These are phyloP conservation scores for Cicer pinnatifidum DNA, from an alignment of 306 rosid species.

Conservation along the genomic window DNA sequence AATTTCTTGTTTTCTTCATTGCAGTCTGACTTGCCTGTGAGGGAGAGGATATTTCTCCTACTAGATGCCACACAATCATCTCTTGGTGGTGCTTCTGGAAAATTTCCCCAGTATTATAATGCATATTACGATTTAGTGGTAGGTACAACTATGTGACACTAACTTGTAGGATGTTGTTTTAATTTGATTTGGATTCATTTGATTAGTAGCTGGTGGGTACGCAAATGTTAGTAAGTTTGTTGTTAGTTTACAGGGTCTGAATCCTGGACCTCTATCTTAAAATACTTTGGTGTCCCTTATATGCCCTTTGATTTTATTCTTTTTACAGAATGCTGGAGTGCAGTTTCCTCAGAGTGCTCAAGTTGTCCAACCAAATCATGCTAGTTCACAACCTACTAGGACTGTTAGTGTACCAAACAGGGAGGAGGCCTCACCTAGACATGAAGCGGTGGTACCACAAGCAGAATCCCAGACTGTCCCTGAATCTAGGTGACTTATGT, in stretches of 20 bases:
- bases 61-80: slow-evolving; percentile 97
- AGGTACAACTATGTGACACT: slow-evolving; percentile 46
- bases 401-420: slow-evolving; percentile 51
- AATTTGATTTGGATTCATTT: slow-evolving; percentile 29
- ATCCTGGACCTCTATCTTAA: not conserved
- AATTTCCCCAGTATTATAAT: slow-evolving; percentile 84
- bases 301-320: slow-evolving; percentile 33
- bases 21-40: slow-evolving; percentile 85
- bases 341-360: slow-evolving; percentile 75
- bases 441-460: slow-evolving; percentile 53
- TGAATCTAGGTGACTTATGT: slow-evolving; percentile 74
- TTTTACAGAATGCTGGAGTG: slow-evolving; percentile 85
- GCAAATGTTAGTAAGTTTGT: not conserved
- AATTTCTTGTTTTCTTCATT: slow-evolving; percentile 39
- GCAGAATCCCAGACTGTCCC: slow-evolving; percentile 66
- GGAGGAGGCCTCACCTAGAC: slow-evolving; percentile 57
- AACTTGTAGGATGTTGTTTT: slow-evolving; percentile 13
- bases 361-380: slow-evolving; percentile 56
- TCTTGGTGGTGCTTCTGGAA: slow-evolving; percentile 96
- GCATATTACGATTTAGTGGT: slow-evolving; percentile 96
- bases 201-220: slow-evolving; percentile 15
- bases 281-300: not conserved
- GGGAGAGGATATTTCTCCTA: slow-evolving; percentile 91
- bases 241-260: not conserved
- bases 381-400: slow-evolving; percentile 57